These are phyloP conservation scores for Raffaelea deltoideospora DNA, from an alignment of 2,329 filamentous ascomycete species.

Conservation along the genomic window DNA sequence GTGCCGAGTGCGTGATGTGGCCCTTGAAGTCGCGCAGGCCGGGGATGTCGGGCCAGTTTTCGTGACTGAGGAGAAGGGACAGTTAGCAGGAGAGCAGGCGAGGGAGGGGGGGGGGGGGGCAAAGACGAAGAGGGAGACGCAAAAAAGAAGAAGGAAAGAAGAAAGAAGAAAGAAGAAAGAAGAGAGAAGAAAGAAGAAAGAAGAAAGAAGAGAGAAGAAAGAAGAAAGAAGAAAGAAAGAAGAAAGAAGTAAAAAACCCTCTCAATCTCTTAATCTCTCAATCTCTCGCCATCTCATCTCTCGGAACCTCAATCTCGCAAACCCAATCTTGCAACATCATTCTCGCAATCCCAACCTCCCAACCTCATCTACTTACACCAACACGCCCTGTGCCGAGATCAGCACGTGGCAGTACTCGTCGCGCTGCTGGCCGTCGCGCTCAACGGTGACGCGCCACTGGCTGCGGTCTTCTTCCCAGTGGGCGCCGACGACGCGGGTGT, in stretches of 20 bases:
- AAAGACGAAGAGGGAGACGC: not conserved
- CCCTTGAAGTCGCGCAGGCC: slow-evolving; percentile 31
- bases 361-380: slow-evolving; percentile 39
- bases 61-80: slow-evolving; percentile 21
- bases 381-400: slow-evolving; percentile 32
- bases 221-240: too few relatives aligned
- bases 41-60: slow-evolving; percentile 35
- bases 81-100: slow-evolving; percentile 7
- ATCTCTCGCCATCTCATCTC: too few relatives aligned
- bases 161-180: not conserved
- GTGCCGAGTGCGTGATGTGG: slow-evolving; percentile 34
- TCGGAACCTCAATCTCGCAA: too few relatives aligned
- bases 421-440: slow-evolving; percentile 20
- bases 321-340: too few relatives aligned
- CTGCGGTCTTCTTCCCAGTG: slow-evolving; percentile 28
- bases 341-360: too few relatives aligned
- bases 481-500: slow-evolving; percentile 25
- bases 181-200: not conserved
- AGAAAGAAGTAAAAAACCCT: too few relatives aligned
- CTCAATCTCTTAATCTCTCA: too few relatives aligned
- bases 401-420: slow-evolving; percentile 30
- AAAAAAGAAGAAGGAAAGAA: not conserved
- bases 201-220: too few relatives aligned
- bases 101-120: not conserved
- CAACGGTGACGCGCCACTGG: slow-evolving; percentile 26